Evolutionary conservation across 352 stramenopile species (phyloP), one percentile per base, ranked within the genome.

Genomic region (Phytophthora hybrid): DNA sequence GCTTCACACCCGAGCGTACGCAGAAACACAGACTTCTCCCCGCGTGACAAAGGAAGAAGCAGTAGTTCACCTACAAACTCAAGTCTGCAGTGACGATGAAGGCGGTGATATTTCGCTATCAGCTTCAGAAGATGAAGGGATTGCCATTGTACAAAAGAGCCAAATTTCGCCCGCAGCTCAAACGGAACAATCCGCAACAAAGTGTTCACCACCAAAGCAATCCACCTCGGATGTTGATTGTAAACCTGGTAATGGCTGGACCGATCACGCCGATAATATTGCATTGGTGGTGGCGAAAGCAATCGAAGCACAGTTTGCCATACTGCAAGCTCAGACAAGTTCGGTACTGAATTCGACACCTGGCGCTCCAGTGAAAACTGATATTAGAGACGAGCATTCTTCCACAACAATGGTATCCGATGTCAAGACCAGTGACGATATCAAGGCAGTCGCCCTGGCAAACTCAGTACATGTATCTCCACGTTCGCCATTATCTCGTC

Each of bases 281-380:
- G 78, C 82, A 2, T 51, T 77, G 19, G 65, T 80, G 8, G 80
- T 89, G 4, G 78, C 76, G 2, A 81, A 83, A 65, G 73, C 76
- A 0, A 71, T 87, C 34, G 78, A 87, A 70, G 63, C 60, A 0
- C 77, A 82, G 44, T 79, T 87, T 57, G 66, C 75, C 41, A 55
- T 80, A 57, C 53, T 85, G 46, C 55, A 80, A 71, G 65, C 64
- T 13, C 73, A 80, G 19, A 66, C 52, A 19, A 21, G 13, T 19
- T 64, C 61, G 18, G 3, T 65, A 21, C 5, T 72, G 29, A 11
- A 41, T 34, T 16, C 56, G 14, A 2, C 60, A 41, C 10, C 60
- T 13, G 19, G 0, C 19, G 8, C 54, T 21, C 32, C 19, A 56
- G 16, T 11, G 11, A 44, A 65, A 29, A 9, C 44, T 19, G 52